Conservation (phyloP, 2,329 filamentous ascomycete species). For the Aspergillus sojae region DNA sequence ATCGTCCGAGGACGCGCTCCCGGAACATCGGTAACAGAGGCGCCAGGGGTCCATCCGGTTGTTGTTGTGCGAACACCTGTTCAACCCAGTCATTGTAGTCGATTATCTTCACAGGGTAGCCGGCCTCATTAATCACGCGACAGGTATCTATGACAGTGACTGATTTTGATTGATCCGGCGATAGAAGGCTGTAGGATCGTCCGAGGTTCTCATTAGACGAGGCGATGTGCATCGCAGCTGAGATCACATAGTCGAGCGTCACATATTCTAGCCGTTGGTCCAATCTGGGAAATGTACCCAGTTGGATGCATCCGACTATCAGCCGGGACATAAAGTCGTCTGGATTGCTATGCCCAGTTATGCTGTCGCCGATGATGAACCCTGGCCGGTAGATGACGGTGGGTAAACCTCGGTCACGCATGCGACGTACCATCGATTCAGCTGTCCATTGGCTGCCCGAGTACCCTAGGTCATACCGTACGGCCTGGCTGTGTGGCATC, state of each 20-base stretch:
- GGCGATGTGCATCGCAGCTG: conserved; percentile 16
- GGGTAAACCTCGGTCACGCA: conserved; percentile 69
- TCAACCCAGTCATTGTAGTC: conserved; percentile 12
- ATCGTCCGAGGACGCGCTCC: conserved; percentile 32
- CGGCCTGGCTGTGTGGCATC: conserved; percentile 7
- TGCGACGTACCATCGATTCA: conserved; percentile 68
- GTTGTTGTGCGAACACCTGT: conserved; percentile 2
- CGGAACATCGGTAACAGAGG: conserved; percentile 45
- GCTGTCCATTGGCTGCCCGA: conserved; percentile 12
- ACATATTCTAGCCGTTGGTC: conserved; percentile 11
- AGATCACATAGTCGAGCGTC: conserved; percentile 15
- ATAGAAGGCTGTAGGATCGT: conserved; percentile 9
- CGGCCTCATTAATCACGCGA: conserved; percentile 14
- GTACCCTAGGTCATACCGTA: conserved; percentile 57
- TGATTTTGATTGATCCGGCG: conserved; percentile 9
- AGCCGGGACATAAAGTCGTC: conserved; percentile 83
- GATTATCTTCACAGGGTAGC: conserved; percentile 8
- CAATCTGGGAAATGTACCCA: conserved; percentile 42
- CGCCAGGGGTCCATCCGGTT: conserved; percentile 6
- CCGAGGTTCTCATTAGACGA: conserved; percentile 10
- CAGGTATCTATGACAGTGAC: conserved; percentile 10
- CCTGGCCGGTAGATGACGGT: conserved; percentile 75
- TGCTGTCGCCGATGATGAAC: conserved; percentile 72
- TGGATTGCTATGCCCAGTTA: conserved; percentile 63
- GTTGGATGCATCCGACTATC: conserved; percentile 77